Evolutionary conservation across 2,329 filamentous ascomycete genomes (phyloP), one percentile per base, ranked within the genome.

Genomic region (Verticillium dahliae): DNA sequence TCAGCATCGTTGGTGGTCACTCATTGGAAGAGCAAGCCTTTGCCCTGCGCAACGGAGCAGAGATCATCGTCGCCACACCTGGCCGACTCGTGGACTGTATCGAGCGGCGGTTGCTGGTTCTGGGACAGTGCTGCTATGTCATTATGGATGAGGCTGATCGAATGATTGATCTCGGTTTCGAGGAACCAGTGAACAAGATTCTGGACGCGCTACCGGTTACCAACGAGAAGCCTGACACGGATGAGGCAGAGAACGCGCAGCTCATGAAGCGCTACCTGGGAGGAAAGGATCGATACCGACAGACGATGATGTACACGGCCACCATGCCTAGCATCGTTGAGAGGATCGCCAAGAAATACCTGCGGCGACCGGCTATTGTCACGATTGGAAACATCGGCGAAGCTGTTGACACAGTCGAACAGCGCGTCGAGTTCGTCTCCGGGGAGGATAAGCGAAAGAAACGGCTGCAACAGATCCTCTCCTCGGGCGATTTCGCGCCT

Each of bases 281-380:
- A 60, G 86, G 86, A 18, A 86, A 87, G 67, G 89, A 92, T 69
- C 85, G 90, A 27, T 98, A 98, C 78, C 84, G 95, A 62, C 94
- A 99, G 75, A 99, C 95, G 0, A 99, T 99, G 95, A 99, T 99
- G 95, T 99, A 98, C 85, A 98, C 95, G 66, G 95, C 95, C 60
- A 99, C 95, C 34, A 99, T 99, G 95, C 93, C 95, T 1, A 79
- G 90, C 0, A 86, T 90, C 0, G 91, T 99, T 15, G 95, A 99
- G 73, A 90, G 91, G 65, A 98, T 99, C 66, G 95, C 95, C n/a
- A 90, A 93, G 69, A 97, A 97, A 73, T 99, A 99, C 72, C 86
- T 98, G 15, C 90, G 94, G 1, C 87, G 95, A 13, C 95, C 95
- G 0, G 95, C 95, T 22, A 95, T 93, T 58, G 92, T 97, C 45